Conservation (phyloP, 495 filamentous ascomycete genomes). For the Neurospora sp. region DNA sequence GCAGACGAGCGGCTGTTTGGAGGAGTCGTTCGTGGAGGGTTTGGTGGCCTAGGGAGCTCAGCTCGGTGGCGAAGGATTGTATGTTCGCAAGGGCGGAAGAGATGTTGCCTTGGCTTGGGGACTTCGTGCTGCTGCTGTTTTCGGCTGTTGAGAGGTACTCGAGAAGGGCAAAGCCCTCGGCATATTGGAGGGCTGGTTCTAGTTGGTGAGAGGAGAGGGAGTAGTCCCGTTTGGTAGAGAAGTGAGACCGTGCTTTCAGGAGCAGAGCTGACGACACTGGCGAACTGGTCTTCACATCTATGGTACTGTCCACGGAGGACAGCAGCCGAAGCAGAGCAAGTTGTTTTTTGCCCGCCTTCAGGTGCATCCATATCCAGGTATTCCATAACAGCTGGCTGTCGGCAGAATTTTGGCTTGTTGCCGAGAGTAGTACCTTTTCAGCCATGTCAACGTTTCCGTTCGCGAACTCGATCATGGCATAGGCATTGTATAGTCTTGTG, state of each 20-base stretch:
- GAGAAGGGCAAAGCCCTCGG: constrained; percentile 52
- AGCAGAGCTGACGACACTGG: constrained; percentile 29
- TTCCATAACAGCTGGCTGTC: constrained; percentile 51
- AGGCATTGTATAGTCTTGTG: constrained; percentile 65
- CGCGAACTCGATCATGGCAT: constrained; percentile 60
- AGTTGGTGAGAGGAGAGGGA: constrained; percentile 39
- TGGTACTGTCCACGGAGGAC: constrained; percentile 16
- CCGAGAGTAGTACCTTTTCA: constrained; percentile 53
- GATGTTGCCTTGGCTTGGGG: constrained; percentile 40
- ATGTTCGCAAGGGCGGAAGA: constrained; percentile 34
- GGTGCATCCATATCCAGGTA: constrained; percentile 61
- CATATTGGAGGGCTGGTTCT: constrained; percentile 39
- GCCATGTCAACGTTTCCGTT: constrained; percentile 45
- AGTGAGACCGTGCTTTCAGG: constrained; percentile 46
- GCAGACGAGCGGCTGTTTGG: constrained; percentile 55
- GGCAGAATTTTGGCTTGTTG: constrained; percentile 21
- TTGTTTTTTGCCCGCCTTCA: constrained; percentile 36
- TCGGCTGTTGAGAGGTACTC: constrained; percentile 41
- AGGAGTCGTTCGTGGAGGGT: constrained; percentile 49
- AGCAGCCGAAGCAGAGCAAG: constrained; percentile 19
- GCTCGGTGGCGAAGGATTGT: constrained; percentile 25
- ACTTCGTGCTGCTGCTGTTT: constrained; percentile 21
- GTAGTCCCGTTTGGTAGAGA: constrained; percentile 47
- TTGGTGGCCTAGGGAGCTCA: constrained; percentile 38
- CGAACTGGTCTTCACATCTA: neutral